Conservation (phyloP, 176 grass and related monocot species). For the Themeda triandra region DNA sequence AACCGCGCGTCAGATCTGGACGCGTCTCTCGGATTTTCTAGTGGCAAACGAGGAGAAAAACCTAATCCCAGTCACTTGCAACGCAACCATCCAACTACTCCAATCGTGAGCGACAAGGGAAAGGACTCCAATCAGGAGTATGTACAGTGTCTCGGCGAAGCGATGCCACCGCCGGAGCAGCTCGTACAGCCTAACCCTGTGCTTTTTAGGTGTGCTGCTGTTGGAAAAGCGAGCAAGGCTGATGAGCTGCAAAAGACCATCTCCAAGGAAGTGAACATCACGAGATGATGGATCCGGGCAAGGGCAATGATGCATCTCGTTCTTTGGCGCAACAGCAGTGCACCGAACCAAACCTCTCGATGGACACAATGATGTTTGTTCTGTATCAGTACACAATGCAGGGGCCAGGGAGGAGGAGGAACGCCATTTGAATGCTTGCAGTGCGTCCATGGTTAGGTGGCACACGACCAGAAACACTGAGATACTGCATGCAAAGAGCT, state of each 20-base stretch:
- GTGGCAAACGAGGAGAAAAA: not conserved
- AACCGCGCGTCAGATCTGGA: not conserved
- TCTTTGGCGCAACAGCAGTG: not conserved
- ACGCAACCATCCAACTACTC: constrained; percentile 13
- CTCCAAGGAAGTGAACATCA: constrained; percentile 10
- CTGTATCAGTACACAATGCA: not conserved
- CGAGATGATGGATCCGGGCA: not conserved
- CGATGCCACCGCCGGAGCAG: not conserved
- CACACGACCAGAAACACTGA: not conserved
- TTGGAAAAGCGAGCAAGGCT: constrained; percentile 20
- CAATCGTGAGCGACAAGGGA: constrained; percentile 1
- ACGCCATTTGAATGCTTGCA: not conserved
- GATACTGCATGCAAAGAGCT: not conserved
- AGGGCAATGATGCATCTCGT: constrained; percentile 2
- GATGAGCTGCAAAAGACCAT: constrained; percentile 1
- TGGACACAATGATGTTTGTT: constrained; percentile 10
- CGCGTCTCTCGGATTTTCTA: not conserved
- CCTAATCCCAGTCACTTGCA: constrained; percentile 4
- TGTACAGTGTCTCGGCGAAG: not conserved
- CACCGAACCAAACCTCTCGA: not conserved
- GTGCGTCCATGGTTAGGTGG: not conserved
- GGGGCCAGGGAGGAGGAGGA: no score
- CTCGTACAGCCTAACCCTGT: constrained; percentile 3
- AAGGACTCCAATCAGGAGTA: not conserved
- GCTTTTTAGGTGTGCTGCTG: constrained; percentile 22